These are phyloP conservation scores for Lophium mytilinum DNA, from an alignment of 495 filamentous ascomycete genomes.

Conservation along the genomic window DNA sequence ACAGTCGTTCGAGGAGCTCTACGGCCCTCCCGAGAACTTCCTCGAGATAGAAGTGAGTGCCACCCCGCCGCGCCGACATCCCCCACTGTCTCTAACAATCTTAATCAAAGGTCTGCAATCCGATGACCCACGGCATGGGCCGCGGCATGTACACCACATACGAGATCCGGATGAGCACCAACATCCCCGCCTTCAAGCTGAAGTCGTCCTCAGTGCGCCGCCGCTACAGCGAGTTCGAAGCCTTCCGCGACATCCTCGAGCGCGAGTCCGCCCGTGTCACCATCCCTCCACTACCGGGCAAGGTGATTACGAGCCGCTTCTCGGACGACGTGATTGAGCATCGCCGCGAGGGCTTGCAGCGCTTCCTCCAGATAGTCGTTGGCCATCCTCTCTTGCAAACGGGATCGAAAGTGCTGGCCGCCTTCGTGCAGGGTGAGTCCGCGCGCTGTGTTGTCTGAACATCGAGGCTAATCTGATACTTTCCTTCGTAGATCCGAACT, in stretches of 20 bases:
- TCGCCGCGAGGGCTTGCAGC: slow-evolving; percentile 79
- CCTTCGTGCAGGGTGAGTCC: slow-evolving; percentile 86
- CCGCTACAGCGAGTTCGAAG: slow-evolving; percentile 95
- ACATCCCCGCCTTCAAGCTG: slow-evolving; percentile 98
- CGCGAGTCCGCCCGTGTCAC: slow-evolving; percentile 89
- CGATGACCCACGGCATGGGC: slow-evolving; percentile 89
- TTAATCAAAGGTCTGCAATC: slow-evolving; percentile 69
- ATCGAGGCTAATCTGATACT: not conserved
- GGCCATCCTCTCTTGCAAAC: slow-evolving; percentile 96
- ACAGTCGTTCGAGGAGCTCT: slow-evolving; percentile 98
- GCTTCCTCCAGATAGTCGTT: slow-evolving; percentile 95
- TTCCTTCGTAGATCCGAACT: slow-evolving; percentile 21
- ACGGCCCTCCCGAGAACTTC: slow-evolving; percentile 97
- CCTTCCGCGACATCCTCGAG: slow-evolving; percentile 97
- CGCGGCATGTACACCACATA: slow-evolving; percentile 98
- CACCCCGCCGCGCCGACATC: not conserved
- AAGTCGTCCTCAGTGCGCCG: slow-evolving; percentile 77
- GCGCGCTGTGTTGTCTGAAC: not conserved
- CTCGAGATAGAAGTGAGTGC: slow-evolving; percentile 84
- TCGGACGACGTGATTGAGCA: slow-evolving; percentile 98
- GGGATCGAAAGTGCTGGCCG: slow-evolving; percentile 89
- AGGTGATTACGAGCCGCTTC: slow-evolving; percentile 97
- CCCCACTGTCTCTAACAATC: not conserved
- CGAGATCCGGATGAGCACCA: slow-evolving; percentile 92
- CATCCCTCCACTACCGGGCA: slow-evolving; percentile 91